A percentile compares a stretch with the other conserved stretches of the same genome.
Evolutionary conservation across 306 rosid genomes (phyloP).

Genomic region (Gastrolobium villosum): DNA sequence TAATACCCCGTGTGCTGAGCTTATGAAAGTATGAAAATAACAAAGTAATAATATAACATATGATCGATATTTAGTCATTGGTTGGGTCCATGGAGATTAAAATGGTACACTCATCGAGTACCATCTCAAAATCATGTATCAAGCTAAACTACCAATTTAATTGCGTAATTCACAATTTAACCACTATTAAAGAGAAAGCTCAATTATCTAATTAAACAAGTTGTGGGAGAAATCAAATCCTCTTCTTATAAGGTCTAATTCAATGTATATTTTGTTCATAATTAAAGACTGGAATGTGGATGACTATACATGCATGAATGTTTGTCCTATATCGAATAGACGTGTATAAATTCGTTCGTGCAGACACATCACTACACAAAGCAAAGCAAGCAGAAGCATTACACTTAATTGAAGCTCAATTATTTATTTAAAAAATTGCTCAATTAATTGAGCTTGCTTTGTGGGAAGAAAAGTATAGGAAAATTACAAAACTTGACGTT

Average conservation of each 20-base stretch:
- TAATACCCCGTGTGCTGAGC: conserved; percentile 55
- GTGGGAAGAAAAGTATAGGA: not conserved
- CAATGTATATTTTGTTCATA: not conserved
- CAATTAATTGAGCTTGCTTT: not conserved
- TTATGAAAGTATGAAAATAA: conserved; percentile 21
- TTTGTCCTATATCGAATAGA: conserved; percentile 24
- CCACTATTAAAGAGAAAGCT: conserved; percentile 39
- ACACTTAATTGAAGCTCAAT: conserved; percentile 26
- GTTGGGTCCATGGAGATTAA: conserved; percentile 36
- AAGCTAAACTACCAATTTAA: conserved; percentile 17
- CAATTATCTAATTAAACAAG: conserved; percentile 29
- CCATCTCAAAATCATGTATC: not conserved
- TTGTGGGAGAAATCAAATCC: conserved; percentile 20
- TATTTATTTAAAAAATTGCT: not conserved
- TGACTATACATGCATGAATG: conserved; percentile 36
- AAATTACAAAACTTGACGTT: conserved; percentile 1
- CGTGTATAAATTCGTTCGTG: not conserved
- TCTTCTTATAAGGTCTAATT: not conserved
- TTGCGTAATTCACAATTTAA: conserved; percentile 41
- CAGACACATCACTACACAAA: not conserved
- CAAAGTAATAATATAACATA: conserved; percentile 35
- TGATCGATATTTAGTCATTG: conserved; percentile 28
- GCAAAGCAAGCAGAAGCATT: conserved; percentile 29
- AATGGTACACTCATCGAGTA: conserved; percentile 43
- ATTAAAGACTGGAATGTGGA: conserved; percentile 18